Conservation (phyloP, 345 rosid species). For the Sonneratia caseolaris region DNA sequence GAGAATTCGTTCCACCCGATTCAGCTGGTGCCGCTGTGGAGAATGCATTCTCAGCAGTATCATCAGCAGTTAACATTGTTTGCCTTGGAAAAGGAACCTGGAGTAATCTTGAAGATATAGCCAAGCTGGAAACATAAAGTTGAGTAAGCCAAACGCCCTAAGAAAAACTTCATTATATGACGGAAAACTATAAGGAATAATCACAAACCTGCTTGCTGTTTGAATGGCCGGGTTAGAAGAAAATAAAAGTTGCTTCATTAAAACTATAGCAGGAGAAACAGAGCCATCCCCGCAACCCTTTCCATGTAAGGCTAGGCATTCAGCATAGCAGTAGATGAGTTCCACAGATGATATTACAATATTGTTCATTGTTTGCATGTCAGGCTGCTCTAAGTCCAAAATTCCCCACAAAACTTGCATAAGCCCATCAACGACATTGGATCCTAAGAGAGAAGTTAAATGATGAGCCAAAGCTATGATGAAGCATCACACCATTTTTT, state of each 20-base stretch:
- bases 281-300: slow-evolving; percentile 48
- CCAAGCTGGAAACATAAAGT: slow-evolving; percentile 52
- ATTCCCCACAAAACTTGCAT: slow-evolving; percentile 97
- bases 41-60: slow-evolving; percentile 49
- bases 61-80: slow-evolving; percentile 79
- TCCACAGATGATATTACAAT: slow-evolving; percentile 86
- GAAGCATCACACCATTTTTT: not conserved
- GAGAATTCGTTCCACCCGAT: slow-evolving; percentile 53
- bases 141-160: not conserved
- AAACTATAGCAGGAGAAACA: slow-evolving; percentile 81
- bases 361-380: slow-evolving; percentile 85
- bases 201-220: slow-evolving; percentile 81
- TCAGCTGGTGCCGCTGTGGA: slow-evolving; percentile 49
- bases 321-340: slow-evolving; percentile 88
- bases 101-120: slow-evolving; percentile 93
- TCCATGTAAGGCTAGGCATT: slow-evolving; percentile 80
- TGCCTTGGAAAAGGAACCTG: slow-evolving; percentile 99
- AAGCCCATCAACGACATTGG: slow-evolving; percentile 85
- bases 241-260: slow-evolving; percentile 75
- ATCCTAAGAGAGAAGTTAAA: slow-evolving; percentile 32
- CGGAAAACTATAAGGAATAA: not conserved
- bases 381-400: slow-evolving; percentile 86
- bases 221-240: slow-evolving; percentile 80
- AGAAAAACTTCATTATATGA: not conserved
- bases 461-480: not conserved